These are phyloP conservation scores for Tuber melanosporum DNA, from an alignment of 495 filamentous ascomycete genomes.

Conservation along the genomic window DNA sequence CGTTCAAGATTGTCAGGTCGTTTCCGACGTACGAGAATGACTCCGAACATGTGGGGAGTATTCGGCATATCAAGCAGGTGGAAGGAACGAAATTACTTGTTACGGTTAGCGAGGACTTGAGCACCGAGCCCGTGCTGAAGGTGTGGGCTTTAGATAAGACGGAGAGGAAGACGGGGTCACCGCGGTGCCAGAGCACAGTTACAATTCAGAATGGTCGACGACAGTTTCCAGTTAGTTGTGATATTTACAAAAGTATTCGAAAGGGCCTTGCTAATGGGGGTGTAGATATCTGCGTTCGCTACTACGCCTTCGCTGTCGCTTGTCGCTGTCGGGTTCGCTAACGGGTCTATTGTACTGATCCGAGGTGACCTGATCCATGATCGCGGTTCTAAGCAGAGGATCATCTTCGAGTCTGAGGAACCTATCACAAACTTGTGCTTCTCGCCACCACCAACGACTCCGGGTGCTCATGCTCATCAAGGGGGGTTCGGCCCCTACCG, in stretches of 20 bases:
- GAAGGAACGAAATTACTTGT: conserved; percentile 79
- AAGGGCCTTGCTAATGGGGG: conserved; percentile 16
- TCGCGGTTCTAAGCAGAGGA: conserved; percentile 88
- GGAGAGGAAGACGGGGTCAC: conserved; percentile 86
- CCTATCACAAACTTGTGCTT: conserved; percentile 65
- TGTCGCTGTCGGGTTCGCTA: conserved; percentile 89
- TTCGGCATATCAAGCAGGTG: conserved; percentile 94
- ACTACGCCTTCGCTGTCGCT: conserved; percentile 68
- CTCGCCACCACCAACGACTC: conserved; percentile 34
- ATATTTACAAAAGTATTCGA: background rate
- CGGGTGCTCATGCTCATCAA: conserved; percentile 17
- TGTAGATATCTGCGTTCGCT: conserved; percentile 83
- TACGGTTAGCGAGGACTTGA: conserved; percentile 79
- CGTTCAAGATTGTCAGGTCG: conserved; percentile 77
- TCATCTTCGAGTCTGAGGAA: conserved; percentile 94
- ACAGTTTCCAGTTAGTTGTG: conserved; percentile 68
- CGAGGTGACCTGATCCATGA: conserved; percentile 93
- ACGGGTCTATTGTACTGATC: conserved; percentile 88
- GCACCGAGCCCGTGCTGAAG: conserved; percentile 79
- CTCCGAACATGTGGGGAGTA: conserved; percentile 51
- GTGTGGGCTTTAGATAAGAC: conserved; percentile 93
- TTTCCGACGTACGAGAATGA: conserved; percentile 73
- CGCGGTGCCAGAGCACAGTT: conserved; percentile 76
- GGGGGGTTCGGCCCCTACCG: conserved; percentile 34
- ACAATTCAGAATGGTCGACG: conserved; percentile 85